Percentiles rank a stretch among this genome's conserved stretches.
These are phyloP conservation scores for Taiwanofungus camphoratus DNA, from an alignment of 1,284 basidiomycete genomes.

Conservation along the genomic window DNA sequence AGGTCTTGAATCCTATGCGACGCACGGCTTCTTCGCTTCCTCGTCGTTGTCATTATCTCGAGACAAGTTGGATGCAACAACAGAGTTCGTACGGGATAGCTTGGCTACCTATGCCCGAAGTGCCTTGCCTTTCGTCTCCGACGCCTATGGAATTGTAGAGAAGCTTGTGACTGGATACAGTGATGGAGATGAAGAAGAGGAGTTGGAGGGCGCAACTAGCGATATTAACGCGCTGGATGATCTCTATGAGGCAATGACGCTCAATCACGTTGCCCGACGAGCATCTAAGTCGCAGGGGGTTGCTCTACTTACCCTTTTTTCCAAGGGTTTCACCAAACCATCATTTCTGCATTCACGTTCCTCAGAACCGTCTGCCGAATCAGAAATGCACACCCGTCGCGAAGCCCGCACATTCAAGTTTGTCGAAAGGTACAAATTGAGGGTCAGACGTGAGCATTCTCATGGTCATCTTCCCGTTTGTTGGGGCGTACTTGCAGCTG, in stretches of 20 bases:
- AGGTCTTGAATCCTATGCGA: conserved; percentile 85
- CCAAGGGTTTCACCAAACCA: conserved; percentile 71
- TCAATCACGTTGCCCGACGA: conserved; percentile 85
- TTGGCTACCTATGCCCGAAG: conserved; percentile 70
- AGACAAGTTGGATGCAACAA: conserved; percentile 31
- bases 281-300: conserved; percentile 91
- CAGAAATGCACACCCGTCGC: conserved; percentile 7
- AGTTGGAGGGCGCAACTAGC: conserved; percentile 26
- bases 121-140: conserved; percentile 73
- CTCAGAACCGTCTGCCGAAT: conserved; percentile 14
- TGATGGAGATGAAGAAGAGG: background rate
- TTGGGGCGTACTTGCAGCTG: conserved; percentile 82
- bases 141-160: conserved; percentile 48
- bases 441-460: conserved; percentile 56
- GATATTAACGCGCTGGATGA: conserved; percentile 59
- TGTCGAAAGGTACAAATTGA: conserved; percentile 62
- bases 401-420: conserved; percentile 32
- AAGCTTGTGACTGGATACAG: conserved; percentile 2
- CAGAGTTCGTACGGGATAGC: conserved; percentile 66
- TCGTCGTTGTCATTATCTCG: conserved; percentile 29
- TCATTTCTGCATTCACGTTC: conserved; percentile 15
- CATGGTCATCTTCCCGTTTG: conserved; percentile 86
- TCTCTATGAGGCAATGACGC: conserved; percentile 79
- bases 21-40: conserved; percentile 72
- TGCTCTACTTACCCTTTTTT: conserved; percentile 86